These are phyloP conservation scores for Lobulomyces angularis DNA, from an alignment of 192 early-diverging fungal genomes.

Conservation along the genomic window DNA sequence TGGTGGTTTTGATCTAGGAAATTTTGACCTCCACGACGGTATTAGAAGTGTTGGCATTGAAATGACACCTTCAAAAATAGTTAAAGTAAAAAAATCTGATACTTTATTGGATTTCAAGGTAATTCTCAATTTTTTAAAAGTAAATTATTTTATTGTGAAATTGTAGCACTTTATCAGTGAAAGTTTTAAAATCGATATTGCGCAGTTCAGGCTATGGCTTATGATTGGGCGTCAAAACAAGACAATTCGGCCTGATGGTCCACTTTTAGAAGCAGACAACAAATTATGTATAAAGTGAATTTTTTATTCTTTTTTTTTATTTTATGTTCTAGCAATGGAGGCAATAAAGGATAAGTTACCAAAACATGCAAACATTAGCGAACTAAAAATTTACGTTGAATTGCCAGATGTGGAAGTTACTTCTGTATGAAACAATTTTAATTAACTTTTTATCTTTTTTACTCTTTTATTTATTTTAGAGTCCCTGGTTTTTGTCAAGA, in stretches of 20 bases:
- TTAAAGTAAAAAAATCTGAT: constrained; percentile 45
- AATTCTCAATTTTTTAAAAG: neutral
- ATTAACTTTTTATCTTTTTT: no score
- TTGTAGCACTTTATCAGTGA: constrained; percentile 28
- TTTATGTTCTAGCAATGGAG: constrained; percentile 17
- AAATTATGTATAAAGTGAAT: constrained; percentile 22
- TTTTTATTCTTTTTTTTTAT: constrained; percentile 1
- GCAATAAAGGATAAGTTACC: constrained; percentile 11
- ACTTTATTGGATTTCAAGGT: constrained; percentile 27
- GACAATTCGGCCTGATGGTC: constrained; percentile 73
- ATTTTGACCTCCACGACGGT: no score
- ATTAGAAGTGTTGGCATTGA: constrained; percentile 27
- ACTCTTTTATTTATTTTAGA: no score
- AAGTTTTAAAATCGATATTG: constrained; percentile 25
- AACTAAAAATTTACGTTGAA: constrained; percentile 34
- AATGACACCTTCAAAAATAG: constrained; percentile 9
- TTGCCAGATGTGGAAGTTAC: constrained; percentile 2
- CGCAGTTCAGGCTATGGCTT: constrained; percentile 68
- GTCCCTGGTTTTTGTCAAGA: constrained; percentile 8
- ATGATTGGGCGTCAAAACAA: constrained; percentile 82
- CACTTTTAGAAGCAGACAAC: constrained; percentile 37
- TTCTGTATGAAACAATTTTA: no score
- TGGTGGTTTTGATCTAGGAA: constrained; percentile 76
- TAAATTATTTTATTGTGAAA: constrained; percentile 8
- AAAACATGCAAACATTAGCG: constrained; percentile 8